These are phyloP conservation scores for sunflower (Helianthus annuus) DNA, from an alignment of 129 eudicot species.

Conservation along the genomic window DNA sequence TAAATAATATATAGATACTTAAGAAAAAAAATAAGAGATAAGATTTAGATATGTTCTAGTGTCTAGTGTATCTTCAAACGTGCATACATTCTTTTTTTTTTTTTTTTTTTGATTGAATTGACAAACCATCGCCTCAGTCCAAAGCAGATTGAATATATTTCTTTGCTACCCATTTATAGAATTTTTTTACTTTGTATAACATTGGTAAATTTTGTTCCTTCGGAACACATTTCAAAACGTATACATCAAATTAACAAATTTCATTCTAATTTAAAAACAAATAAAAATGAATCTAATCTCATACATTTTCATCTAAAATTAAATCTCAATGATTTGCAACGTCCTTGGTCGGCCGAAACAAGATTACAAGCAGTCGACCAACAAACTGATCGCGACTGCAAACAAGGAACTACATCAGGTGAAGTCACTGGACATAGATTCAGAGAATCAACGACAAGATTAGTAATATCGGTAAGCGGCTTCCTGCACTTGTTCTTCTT, in stretches of 20 bases:
- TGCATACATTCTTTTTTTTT: no score
- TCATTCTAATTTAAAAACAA: no score
- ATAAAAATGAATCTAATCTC: not conserved
- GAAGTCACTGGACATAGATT: constrained; percentile 1
- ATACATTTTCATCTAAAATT: constrained; percentile 19
- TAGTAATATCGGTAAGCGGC: constrained; percentile 26
- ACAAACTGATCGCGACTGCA: not conserved
- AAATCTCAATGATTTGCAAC: constrained; percentile 13
- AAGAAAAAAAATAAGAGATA: no score
- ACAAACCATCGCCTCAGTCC: no score
- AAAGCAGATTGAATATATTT: no score
- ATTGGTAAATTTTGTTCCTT: no score
- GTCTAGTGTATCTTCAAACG: no score
- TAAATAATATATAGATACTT: no score
- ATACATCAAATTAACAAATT: not conserved
- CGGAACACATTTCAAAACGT: not conserved
- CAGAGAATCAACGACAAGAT: constrained; percentile 10
- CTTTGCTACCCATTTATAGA: no score
- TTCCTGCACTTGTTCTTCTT: constrained; percentile 22
- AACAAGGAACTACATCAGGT: not conserved
- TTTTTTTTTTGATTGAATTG: no score
- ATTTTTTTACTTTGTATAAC: no score
- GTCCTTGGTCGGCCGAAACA: not conserved
- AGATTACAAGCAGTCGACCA: not conserved
- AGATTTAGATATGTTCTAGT: no score